Evolutionary conservation across 495 filamentous ascomycete species (phyloP), one percentile per base, ranked within the genome.

Genomic region (Neurospora africana): DNA sequence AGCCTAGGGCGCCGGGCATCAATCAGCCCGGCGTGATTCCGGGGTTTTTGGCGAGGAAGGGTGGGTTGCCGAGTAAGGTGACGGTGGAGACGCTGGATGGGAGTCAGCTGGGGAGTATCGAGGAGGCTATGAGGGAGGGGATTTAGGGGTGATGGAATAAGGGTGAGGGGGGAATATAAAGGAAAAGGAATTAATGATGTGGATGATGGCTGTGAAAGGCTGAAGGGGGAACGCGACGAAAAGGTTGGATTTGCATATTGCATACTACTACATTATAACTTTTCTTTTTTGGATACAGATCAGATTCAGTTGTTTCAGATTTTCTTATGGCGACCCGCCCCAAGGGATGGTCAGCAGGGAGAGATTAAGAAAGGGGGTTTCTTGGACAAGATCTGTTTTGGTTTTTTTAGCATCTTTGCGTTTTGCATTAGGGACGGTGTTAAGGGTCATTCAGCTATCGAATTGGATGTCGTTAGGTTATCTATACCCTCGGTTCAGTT

Each of bases 1-100:
- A 65, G 19, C 75, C 74, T 27, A 82, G 85, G 15, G 72, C 81
- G 0, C 83, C 86, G 8, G 86, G 86, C 0, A 85, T 87, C 73
- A 88, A 88, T 72, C 86, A 88, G 74, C 81, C 82, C 0, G 86
- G 86, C 4, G 76, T 79, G 5, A 81, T 88, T 30, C 86, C 86
- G 0, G 86, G 86, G 2, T 87, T 87, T 65, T 81, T 6, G 79
- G 83, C 39, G 82, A 82, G 80, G 73, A 79, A 79, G 33, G 80
- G 78, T 30, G 82, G 76, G 23, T 74, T 78, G n/a, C 82, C 82
- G 11, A 80, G 79, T 35, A 83, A 83, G 71, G 84, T 85, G 17
- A 76, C 73, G 27, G 82, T 84, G 7, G 80, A 82, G 9, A 75
- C 74, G 0, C 74, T 83, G 19, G 83, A 83, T 30, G 21, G 70